A percentile compares a stretch with the other conserved stretches of the same genome.
phyloP scores from a whole-genome alignment of 768 basidiomycete species.

The Pisolithus marmoratus region DNA sequence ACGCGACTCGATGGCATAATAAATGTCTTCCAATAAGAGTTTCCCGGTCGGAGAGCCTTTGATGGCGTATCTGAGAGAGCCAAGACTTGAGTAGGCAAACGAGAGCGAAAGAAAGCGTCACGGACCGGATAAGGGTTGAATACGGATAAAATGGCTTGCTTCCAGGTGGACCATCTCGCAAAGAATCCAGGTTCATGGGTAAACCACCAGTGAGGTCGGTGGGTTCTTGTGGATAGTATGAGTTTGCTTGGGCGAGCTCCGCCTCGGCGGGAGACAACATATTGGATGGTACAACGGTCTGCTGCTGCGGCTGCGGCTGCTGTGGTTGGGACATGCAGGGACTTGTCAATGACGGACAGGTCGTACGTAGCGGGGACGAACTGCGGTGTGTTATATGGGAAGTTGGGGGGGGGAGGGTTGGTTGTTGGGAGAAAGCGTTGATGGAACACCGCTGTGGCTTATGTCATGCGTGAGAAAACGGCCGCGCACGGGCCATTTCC shows the following conservation, averaged over 20 bases:
- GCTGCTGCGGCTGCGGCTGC: slow-evolving; percentile 32
- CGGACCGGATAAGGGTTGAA: slow-evolving; percentile 83
- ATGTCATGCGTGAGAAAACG: slow-evolving; percentile 39
- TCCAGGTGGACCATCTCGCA: slow-evolving; percentile 82
- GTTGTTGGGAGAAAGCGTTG: slow-evolving; percentile 27
- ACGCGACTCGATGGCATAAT: slow-evolving; percentile 86
- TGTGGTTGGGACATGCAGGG: slow-evolving; percentile 42
- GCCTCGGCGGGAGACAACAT: slow-evolving; percentile 48
- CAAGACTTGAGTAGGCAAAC: neutral
- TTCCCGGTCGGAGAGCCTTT: slow-evolving; percentile 88
- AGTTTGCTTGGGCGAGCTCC: slow-evolving; percentile 49
- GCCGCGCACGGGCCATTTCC: slow-evolving; percentile 53
- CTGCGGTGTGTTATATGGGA: too few relatives aligned
- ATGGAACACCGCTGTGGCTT: slow-evolving; percentile 49
- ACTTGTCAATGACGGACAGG: slow-evolving; percentile 5
- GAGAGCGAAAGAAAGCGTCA: slow-evolving; percentile 12
- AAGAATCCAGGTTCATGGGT: slow-evolving; percentile 81
- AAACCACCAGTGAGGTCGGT: slow-evolving; percentile 79
- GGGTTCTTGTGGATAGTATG: slow-evolving; percentile 70
- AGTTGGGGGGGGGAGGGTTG: slow-evolving; percentile 16
- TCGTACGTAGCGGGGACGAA: slow-evolving; percentile 7
- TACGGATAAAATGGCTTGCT: slow-evolving; percentile 91
- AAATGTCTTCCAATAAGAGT: slow-evolving; percentile 81
- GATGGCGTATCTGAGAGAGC: slow-evolving; percentile 67
- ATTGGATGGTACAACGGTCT: slow-evolving; percentile 57